Base-by-base conservation (phyloP, 306 rosid species). In the Vachellia collinsii region DNA sequence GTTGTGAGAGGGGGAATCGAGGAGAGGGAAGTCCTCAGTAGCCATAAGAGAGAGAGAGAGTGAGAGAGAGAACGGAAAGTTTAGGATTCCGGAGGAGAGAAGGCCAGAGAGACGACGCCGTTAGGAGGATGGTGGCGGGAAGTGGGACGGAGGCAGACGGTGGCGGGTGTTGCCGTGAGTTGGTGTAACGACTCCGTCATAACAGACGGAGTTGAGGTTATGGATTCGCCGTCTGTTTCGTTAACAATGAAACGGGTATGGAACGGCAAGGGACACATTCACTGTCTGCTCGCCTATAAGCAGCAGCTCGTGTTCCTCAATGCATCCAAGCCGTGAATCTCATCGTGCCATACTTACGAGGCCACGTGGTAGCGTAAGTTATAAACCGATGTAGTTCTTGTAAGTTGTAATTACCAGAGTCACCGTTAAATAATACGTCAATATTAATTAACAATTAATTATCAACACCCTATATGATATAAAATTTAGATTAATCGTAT, bases 1-100 rank as follows among this genome's bases (percentile, higher is more conserved):
- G 19, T 71, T 62, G 51, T 76, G 83, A 11, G 84, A 80, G 5
- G 87, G 73, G 5, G 83, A 65, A 54, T 78, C 82, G 75, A 87
- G 36, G 11, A 69, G 74, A 42, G 53, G 3, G 41, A 75, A 81
- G 67, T 81, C 82, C n/a, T 75, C 80, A 20, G 80, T 75, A 6
- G 87, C 85, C 86, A 86, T 86, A 36, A 59, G 11, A 56, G 74
- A 41, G 77, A 63, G 63, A 19, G 29, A 69, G 51, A 53, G 22
- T 66, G n/a, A n/a, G n/a, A 14, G 71, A 76, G 85, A 72, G 83
- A 77, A 51, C 83, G 88, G 68, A 75, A 50, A n/a, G 3, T 56
- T 29, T 20, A 56, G 34, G 63, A 22, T 20, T 56, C 63, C 63
- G 34, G 63, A 8, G 34, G 25, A 56, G 62, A 2, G 83, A 78